Evolutionary conservation across 306 rosid species (phyloP).

Genomic region (Pterocarpus macrocarpus): DNA sequence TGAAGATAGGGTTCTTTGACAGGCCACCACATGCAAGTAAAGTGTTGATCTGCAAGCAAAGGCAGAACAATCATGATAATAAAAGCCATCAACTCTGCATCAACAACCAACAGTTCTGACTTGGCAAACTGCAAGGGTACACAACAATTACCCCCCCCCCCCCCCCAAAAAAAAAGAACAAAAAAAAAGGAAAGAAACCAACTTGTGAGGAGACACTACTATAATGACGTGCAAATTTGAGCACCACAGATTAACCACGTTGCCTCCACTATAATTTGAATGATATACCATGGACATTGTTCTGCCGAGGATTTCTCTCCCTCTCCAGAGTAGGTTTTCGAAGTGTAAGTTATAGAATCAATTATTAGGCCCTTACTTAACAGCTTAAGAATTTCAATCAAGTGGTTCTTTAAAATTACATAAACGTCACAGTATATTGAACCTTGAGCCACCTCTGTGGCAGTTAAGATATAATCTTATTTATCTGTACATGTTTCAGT

Average conservation of each 20-base stretch:
- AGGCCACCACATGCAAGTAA: constrained; percentile 97
- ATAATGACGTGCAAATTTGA: neutral
- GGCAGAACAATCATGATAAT: constrained; percentile 34
- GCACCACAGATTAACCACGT: neutral
- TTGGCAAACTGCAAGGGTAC: constrained; percentile 12
- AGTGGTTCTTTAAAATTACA: neutral
- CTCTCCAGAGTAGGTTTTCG: constrained; percentile 7
- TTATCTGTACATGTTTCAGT: neutral
- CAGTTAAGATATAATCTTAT: neutral
- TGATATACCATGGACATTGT: neutral
- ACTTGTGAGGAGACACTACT: neutral
- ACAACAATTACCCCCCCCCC: constrained; percentile 12
- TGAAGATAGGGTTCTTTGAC: constrained; percentile 78
- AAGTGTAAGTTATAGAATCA: neutral
- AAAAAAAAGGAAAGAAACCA: neutral
- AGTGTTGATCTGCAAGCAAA: constrained; percentile 77
- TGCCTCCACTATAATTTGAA: neutral
- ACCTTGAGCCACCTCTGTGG: neutral
- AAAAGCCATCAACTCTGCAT: constrained; percentile 35
- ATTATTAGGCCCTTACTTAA: neutral
- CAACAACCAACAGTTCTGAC: constrained; percentile 23
- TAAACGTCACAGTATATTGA: neutral
- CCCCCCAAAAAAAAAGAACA: no score
- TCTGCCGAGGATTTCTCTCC: constrained; percentile 2
- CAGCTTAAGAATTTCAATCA: neutral